Percentiles rank a stretch among this genome's conserved stretches.
phyloP scores from a whole-genome alignment of 2,329 filamentous ascomycete species.

The Exophiala phaeomuriformis region DNA sequence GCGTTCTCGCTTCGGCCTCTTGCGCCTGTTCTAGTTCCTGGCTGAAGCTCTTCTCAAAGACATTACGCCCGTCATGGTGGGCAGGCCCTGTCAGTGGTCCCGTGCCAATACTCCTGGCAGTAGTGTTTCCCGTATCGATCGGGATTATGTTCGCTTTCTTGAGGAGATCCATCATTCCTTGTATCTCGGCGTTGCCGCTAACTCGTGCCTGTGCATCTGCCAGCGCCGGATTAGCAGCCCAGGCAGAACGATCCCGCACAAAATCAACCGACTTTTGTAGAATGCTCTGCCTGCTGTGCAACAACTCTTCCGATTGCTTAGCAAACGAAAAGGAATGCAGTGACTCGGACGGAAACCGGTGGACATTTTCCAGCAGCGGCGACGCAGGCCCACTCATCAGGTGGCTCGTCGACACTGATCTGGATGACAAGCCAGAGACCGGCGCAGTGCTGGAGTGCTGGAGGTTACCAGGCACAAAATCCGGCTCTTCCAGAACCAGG shows the following conservation, averaged over 20 bases:
- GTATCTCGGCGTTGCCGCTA: conserved; percentile 75
- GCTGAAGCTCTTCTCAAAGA: conserved; percentile 78
- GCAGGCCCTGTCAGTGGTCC: conserved; percentile 78
- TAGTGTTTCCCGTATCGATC: conserved; percentile 49
- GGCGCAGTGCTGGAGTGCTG: conserved; percentile 65
- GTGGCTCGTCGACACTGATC: conserved; percentile 33
- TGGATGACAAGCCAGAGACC: conserved; percentile 52
- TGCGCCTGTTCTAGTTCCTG: conserved; percentile 43
- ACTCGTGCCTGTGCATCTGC: conserved; percentile 76
- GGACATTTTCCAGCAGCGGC: conserved; percentile 74
- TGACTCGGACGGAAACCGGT: conserved; percentile 88
- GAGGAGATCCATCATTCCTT: conserved; percentile 83
- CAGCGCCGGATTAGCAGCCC: conserved; percentile 67
- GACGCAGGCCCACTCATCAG: conserved; percentile 59
- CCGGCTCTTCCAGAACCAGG: conserved; percentile 53
- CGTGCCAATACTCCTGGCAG: conserved; percentile 36
- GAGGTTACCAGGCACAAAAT: conserved; percentile 52
- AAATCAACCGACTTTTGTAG: conserved; percentile 92
- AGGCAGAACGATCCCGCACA: conserved; percentile 85
- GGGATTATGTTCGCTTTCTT: conserved; percentile 73
- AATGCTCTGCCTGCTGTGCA: conserved; percentile 87
- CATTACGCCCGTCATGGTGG: conserved; percentile 62
- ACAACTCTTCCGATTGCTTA: conserved; percentile 83
- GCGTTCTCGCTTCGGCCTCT: conserved; percentile 26
- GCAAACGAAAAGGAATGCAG: conserved; percentile 98